Evolutionary conservation across 2,329 filamentous ascomycete genomes (phyloP).

Genomic region (Penicillium griseofulvum): DNA sequence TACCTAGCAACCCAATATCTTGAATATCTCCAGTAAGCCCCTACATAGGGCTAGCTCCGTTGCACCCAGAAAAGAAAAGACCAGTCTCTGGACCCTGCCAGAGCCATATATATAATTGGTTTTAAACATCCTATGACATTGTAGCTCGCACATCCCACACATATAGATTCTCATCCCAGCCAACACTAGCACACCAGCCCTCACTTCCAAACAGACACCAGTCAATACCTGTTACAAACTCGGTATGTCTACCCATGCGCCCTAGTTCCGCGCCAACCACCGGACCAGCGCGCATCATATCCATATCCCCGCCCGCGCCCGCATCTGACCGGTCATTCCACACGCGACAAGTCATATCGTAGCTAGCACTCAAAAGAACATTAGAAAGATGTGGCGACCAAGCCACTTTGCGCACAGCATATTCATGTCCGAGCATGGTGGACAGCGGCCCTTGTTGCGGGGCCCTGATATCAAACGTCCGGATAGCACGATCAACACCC

Average conservation of each 20-base stretch:
- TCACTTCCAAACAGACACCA: constrained; percentile 97
- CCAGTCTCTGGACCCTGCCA: not conserved
- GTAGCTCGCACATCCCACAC: constrained; percentile 82
- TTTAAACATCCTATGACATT: constrained; percentile 46
- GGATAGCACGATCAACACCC: constrained; percentile 81
- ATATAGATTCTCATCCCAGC: constrained; percentile 88
- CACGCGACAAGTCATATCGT: constrained; percentile 95
- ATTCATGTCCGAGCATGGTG: constrained; percentile 80
- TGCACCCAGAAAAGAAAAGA: not conserved
- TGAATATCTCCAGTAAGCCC: not conserved
- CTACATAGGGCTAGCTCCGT: not conserved
- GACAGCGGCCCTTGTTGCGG: constrained; percentile 69
- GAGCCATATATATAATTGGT: constrained; percentile 18
- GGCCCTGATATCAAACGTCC: constrained; percentile 85
- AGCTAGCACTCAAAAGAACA: constrained; percentile 81
- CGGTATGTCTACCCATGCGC: constrained; percentile 87
- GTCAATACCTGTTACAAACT: constrained; percentile 94
- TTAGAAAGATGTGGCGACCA: constrained; percentile 96
- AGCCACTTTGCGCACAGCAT: constrained; percentile 78
- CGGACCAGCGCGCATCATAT: constrained; percentile 41
- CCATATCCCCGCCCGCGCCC: constrained; percentile 31
- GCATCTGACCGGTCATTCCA: constrained; percentile 76
- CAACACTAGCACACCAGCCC: constrained; percentile 91
- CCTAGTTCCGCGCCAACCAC: constrained; percentile 69
- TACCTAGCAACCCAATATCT: not conserved